These are phyloP conservation scores for Gonapodya prolifera DNA, from an alignment of 192 early-diverging fungal species.

Conservation along the genomic window DNA sequence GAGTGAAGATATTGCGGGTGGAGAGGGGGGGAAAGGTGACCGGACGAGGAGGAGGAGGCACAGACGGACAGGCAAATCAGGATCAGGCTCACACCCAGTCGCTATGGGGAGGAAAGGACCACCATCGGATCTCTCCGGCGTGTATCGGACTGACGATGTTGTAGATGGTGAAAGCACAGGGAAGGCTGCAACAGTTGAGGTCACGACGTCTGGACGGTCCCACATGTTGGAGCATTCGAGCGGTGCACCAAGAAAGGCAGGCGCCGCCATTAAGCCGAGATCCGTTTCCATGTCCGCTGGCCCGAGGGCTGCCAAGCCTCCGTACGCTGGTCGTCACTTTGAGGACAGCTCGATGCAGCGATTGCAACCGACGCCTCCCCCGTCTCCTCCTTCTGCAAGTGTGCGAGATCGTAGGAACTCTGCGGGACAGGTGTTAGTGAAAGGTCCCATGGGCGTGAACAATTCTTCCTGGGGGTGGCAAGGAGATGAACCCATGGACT, in stretches of 20 bases:
- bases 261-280: neutral
- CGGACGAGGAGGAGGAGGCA: neutral
- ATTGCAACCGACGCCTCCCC: neutral
- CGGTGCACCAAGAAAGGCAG: neutral
- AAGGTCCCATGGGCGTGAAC: neutral
- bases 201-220: no score
- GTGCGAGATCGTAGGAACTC: neutral
- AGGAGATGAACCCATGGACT: no score
- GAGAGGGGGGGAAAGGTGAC: neutral
- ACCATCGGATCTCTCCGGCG: no score
- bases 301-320: no score
- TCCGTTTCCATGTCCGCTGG: neutral
- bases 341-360: no score
- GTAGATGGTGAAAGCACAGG: no score
- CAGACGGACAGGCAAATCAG: neutral
- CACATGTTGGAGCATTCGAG: no score
- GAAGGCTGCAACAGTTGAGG: no score
- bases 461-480: no score
- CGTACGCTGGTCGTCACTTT: no score
- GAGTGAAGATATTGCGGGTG: neutral
- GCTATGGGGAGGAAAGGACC: neutral
- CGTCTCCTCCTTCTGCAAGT: neutral
- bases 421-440: neutral
- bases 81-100: neutral
- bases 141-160: no score